Evolutionary conservation across 2,329 filamentous ascomycete genomes (phyloP), one percentile per base, ranked within the genome.

Genomic region (Ophiocordyceps sinensis): DNA sequence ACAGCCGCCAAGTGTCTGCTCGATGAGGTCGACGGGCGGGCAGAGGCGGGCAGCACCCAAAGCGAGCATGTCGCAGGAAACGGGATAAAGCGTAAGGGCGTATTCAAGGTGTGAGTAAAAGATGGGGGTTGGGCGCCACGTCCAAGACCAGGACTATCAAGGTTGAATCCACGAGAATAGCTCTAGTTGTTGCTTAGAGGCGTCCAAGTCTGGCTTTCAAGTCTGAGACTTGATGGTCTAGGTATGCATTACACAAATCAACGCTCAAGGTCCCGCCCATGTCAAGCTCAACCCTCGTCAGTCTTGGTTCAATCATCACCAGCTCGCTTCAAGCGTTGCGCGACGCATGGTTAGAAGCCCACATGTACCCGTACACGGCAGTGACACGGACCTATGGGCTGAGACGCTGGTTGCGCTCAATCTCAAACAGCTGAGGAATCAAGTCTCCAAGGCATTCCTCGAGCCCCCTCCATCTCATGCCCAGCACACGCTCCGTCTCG

Each of bases 361-460:
- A 19, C n/a, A 4, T 23, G 23, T 23, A 23, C 2, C 5, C 6
- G 23, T 9, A 26, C 23, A 26, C 6, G 23, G 23, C 31, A 26
- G 21, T 28, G 6, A 11, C 17, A 11, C 5, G 17, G 14, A 8
- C 10, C 23, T 17, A 12, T 17, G 4, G 13, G 4, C 9, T 12
- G 12, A n/a, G 17, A 9, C 7, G 1, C 28, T 23, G 17, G 14
- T 10, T 28, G 8, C 45, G 41, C 39, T 50, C 47, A 40, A 51
- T 47, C 23, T 51, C 49, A 28, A 50, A 53, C 4, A 58, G 42
- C 43, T 59, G 56, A 26, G 55, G 54, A 39, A 75, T 62, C 5
- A 69, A 61, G 48, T 75, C 73, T 9, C 62, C 58, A 34, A 77
- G 65, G 28, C 58, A 64, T 41, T 73, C 59, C 43, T 73, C 66